These are phyloP conservation scores for Epichloe elymi DNA, from an alignment of 2,329 filamentous ascomycete genomes.

Conservation along the genomic window DNA sequence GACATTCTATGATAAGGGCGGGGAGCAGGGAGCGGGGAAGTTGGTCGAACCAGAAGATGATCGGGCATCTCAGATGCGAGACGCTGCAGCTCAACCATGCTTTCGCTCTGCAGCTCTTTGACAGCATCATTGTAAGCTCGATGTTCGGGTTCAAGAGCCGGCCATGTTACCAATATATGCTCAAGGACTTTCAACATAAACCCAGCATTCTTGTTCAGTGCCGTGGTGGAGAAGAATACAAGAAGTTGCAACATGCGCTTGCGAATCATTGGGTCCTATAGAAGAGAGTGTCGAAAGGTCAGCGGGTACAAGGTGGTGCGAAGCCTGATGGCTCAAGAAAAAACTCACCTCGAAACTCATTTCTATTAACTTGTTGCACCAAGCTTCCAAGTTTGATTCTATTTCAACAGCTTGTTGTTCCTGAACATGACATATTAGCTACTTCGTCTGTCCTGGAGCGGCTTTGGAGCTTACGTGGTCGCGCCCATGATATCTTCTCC, in stretches of 20 bases:
- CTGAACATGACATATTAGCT: slow-evolving; percentile 10
- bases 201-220: slow-evolving; percentile 59
- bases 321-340: neutral
- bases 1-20: neutral
- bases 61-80: slow-evolving; percentile 85
- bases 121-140: slow-evolving; percentile 74
- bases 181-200: slow-evolving; percentile 87
- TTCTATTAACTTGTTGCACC: slow-evolving; percentile 59
- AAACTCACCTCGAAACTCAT: slow-evolving; percentile 50
- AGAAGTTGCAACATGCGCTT: slow-evolving; percentile 72
- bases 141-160: slow-evolving; percentile 57
- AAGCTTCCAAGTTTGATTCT: slow-evolving; percentile 52
- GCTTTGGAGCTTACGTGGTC: slow-evolving; percentile 16
- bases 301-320: neutral
- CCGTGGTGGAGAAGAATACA: slow-evolving; percentile 73
- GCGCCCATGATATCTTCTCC: slow-evolving; percentile 33
- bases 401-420: slow-evolving; percentile 42
- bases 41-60: slow-evolving; percentile 54
- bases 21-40: too few species aligned
- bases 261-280: slow-evolving; percentile 63
- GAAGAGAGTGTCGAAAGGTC: neutral
- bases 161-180: slow-evolving; percentile 75
- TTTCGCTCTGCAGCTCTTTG: slow-evolving; percentile 73
- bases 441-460: neutral
- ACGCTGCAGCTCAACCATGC: slow-evolving; percentile 76